Base-by-base conservation (phyloP, 2,329 filamentous ascomycete species). In the Colletotrichum sp. region DNA sequence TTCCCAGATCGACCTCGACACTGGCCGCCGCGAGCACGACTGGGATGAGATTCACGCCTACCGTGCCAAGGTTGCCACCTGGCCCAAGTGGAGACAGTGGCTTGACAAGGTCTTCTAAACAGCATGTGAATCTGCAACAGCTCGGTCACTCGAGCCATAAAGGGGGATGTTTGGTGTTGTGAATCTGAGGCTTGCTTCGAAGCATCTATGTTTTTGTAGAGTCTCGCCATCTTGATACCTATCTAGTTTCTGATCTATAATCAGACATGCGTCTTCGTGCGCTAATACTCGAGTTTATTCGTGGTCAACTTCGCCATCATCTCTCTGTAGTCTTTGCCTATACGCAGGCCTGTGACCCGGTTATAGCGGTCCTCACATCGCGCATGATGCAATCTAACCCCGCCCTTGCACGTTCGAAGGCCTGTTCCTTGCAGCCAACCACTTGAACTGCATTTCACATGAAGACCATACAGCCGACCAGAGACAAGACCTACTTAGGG, bases 1-100 rank as follows among this genome's bases (percentile, higher is more conserved):
- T 4, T 84, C 87, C 32, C 85, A 94, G 78, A 94, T 95, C 74
- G 93, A 95, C 79, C 88, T 95, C 70, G 92, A 95, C 81, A 89
- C 88, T 32, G 93, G 92, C 77, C 89, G 92, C 52, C 89, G 92
- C 75, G 89, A 91, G 83, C 88, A 93, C 67, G 90, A 94, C 81
- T 94, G 91, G 91, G 91, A 93, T 13, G 85, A 85, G 55, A 92
- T 93, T 84, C 89, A 93, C 81, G 88, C 85, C 49, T 86, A 89
- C 80, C 87, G 88, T 34, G 88, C 86, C 49, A 82, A 87, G 82
- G 82, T 91, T 24, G 89, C 88, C 18, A 80, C 84, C 5, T 89
- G 86, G 87, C 91, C 91, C 3, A 82, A 84, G 15, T 93, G 90
- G 90, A 85, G 84, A 80, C 84, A 86, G 5, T 63, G 82, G 26